Conservation (phyloP, 2,329 filamentous ascomycete species). For the Curvularia spicifera region DNA sequence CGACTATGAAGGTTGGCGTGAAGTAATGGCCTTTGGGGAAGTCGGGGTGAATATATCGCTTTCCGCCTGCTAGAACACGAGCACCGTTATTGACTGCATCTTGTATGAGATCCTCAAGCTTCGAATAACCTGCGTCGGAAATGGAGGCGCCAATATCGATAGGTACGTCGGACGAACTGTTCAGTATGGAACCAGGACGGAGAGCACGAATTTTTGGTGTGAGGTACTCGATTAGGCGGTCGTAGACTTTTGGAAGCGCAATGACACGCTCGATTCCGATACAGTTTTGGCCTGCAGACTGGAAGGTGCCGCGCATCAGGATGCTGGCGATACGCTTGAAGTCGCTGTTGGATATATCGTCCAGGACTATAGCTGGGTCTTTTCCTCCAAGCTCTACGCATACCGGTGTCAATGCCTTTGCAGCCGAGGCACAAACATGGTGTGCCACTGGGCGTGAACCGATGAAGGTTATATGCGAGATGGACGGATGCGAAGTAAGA, state of each 20-base stretch:
- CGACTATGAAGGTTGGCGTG: constrained; percentile 84
- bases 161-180: constrained; percentile 50
- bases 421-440: constrained; percentile 84
- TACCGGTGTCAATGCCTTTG: constrained; percentile 83
- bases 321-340: constrained; percentile 78
- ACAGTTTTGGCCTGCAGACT: constrained; percentile 95
- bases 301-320: constrained; percentile 90
- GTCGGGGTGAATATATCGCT: constrained; percentile 71
- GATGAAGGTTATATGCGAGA: constrained; percentile 94
- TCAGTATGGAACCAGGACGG: constrained; percentile 74
- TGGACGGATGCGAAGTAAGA: constrained; percentile 81
- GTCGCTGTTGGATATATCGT: constrained; percentile 70
- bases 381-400: constrained; percentile 94
- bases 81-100: constrained; percentile 83
- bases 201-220: constrained; percentile 75
- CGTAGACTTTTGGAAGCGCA: constrained; percentile 77
- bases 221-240: constrained; percentile 72
- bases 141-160: constrained; percentile 91
- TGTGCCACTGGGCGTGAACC: constrained; percentile 87
- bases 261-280: constrained; percentile 96
- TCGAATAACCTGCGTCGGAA: constrained; percentile 75
- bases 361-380: constrained; percentile 87
- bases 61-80: constrained; percentile 79
- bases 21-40: constrained; percentile 89
- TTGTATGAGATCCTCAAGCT: constrained; percentile 76